Base-by-base conservation (phyloP, 768 basidiomycete genomes). In the Leccinum rimulosum region DNA sequence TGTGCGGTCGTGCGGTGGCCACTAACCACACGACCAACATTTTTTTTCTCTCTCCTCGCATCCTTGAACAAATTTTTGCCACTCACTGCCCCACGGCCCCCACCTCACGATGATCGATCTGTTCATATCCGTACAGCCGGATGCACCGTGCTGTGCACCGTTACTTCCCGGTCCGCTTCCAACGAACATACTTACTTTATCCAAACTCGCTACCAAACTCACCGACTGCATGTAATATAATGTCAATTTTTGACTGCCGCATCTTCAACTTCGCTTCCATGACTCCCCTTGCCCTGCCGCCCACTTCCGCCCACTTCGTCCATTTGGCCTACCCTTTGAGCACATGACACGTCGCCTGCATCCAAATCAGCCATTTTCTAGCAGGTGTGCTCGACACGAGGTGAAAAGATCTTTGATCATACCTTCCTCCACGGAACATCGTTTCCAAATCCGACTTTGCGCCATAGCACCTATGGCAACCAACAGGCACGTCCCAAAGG, bases 71-170 rank as follows among this genome's bases (percentile, higher is more conserved):
- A 73, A 11, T 30, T 65, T 72, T 72, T 69, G 58, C 27, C 50
- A 6, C 61, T 49, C 56, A n/a, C 28, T 22, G 48, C 33, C 27
- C 31, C 25, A 25, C 25, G 25, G 25, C 25, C 25, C 25, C 25
- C 28, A 15, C 47, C 57, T 57, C 60, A 30, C 40, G 45, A 57
- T 54, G 65, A 68, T 65, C 62, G 54, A 56, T 62, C 57, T 30
- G 25, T 68, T 74, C 72, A 73, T 73, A 55, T 74, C 71, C 73
- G 71, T 64, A 68, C 35, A 50, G 52, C 71, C 71, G 71, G 69
- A 59, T 64, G 58, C 28, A 54, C 54, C 52, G 61, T 66, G 64
- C 66, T 48, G 62, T 62, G 54, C 59, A 45, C 67, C 64, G 68
- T 63, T 60, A 61, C 60, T 52, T 65, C 56, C 67, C 70, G 71